Base-by-base conservation (phyloP, 768 basidiomycete species). In the Amanita inopinata region DNA sequence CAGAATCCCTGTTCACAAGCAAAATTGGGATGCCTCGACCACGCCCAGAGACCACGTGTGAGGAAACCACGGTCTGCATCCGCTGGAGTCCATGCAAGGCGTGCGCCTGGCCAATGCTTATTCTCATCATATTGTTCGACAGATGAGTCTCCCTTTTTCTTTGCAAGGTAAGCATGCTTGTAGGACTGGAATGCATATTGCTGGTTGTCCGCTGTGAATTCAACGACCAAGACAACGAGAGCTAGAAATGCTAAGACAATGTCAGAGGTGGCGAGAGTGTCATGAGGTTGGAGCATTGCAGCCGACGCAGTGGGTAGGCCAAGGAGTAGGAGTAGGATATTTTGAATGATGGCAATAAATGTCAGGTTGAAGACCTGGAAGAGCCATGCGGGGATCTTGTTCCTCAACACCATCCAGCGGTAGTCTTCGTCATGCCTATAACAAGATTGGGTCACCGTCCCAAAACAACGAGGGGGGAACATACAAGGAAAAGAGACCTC, bases 21-120 rank as follows among this genome's bases (percentile, higher is more conserved):
- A 57, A 90, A 93, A 60, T 98, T 98, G 25, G 94, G 92, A 60
- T 98, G 94, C 11, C 94, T 69, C 2, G 76, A 78, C 69, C 80
- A 93, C 1, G 76, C 73, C 86, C 87, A 98, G 5, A 97, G 59
- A 3, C 93, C 93, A 14, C 72, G 69, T 0, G 90, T 89, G 18
- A 82, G 62, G 57, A 97, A 97, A 0, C 94, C 94, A 8, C 92
- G 70, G 47, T 78, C 65, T 1, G 70, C 74, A 58, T 89, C 84
- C 14, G 70, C 71, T 14, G 73, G 65, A 1, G 76, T 78, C 74
- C 83, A 85, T 4, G 63, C 46, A n/a, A 87, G 70, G 18, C 75
- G 68, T 2, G 83, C 73, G 5, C 78, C 76, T 17, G 65, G 61
- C 82, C 86, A 83, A 7, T 86, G 76, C 24, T 70, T 60, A 14